phyloP scores from a whole-genome alignment of 139 green algal species.

The Coelastrella sp. region DNA sequence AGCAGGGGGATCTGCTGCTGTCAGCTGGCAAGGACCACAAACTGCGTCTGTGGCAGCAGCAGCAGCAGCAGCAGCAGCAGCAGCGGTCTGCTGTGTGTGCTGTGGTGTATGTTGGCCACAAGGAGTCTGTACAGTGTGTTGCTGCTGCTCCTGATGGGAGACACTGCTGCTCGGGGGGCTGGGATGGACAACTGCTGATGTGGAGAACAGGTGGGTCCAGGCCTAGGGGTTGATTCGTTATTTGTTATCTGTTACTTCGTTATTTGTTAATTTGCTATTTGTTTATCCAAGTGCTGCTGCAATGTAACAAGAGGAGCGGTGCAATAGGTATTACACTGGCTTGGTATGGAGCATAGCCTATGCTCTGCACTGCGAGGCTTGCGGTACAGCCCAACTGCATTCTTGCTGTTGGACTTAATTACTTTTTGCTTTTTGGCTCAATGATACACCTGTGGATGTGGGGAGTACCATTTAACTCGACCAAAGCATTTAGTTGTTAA shows the following conservation, averaged over 20 bases:
- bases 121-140: constrained; percentile 68
- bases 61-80: constrained; percentile 26
- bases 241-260: neutral
- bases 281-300: no score
- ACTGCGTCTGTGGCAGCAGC: constrained; percentile 61
- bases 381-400: no score
- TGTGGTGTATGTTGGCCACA: constrained; percentile 71
- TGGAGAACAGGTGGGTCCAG: constrained; percentile 61
- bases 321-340: no score
- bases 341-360: no score
- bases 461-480: no score
- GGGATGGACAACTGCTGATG: constrained; percentile 78
- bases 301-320: no score
- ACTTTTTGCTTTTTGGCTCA: no score
- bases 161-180: constrained; percentile 68
- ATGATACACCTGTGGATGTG: no score
- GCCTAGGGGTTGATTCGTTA: neutral
- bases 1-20: constrained; percentile 55
- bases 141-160: constrained; percentile 58
- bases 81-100: constrained; percentile 13
- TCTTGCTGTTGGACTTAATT: no score
- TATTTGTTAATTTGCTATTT: neutral
- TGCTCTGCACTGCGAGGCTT: no score
- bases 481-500: no score
- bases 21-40: constrained; percentile 71